Evolutionary conservation across 2,329 filamentous ascomycete genomes (phyloP), one percentile per base, ranked within the genome.

Genomic region (Pseudogymnoascus sp.): DNA sequence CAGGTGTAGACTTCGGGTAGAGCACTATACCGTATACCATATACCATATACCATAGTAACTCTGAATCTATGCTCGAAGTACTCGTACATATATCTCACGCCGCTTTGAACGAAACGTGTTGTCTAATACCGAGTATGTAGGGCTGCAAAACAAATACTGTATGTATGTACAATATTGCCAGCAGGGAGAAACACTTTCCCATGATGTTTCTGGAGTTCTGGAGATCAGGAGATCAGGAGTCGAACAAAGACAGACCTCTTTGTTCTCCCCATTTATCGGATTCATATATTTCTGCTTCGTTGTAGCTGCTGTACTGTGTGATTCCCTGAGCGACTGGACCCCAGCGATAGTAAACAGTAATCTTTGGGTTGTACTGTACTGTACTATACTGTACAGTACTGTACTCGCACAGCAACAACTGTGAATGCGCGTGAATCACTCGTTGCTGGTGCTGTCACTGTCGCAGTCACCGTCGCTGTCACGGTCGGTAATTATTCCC

Each of bases 51-150:
- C n/a, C n/a, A n/a, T n/a, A n/a, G 23, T 28, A 26, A 13, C 23
- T 48, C 23, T 28, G 41, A 7, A 48, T n/a, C n/a, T n/a, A n/a
- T n/a, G n/a, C n/a, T n/a, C n/a, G n/a, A n/a, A n/a, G n/a, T n/a
- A n/a, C n/a, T n/a, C n/a, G n/a, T n/a, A 15, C 12, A n/a, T 7
- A 48, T 48, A 48, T 28, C 41, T 28, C 26, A 12, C 30, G 41
- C 41, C 41, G 41, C 41, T 48, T 48, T 48, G 41, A 28, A 48
- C n/a, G 41, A 18, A 48, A 48, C 41, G 41, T 30, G 41, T 48
- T 48, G n/a, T 48, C 23, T 15, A n/a, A n/a, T n/a, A n/a, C n/a
- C n/a, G n/a, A n/a, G n/a, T n/a, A n/a, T n/a, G n/a, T n/a, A 28
- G 23, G 41, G 21, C 13, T 13, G 19, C 15, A 45, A 28, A 48